Conservation (phyloP, 2,329 filamentous ascomycete species). For the Clonostachys rhizophaga region DNA sequence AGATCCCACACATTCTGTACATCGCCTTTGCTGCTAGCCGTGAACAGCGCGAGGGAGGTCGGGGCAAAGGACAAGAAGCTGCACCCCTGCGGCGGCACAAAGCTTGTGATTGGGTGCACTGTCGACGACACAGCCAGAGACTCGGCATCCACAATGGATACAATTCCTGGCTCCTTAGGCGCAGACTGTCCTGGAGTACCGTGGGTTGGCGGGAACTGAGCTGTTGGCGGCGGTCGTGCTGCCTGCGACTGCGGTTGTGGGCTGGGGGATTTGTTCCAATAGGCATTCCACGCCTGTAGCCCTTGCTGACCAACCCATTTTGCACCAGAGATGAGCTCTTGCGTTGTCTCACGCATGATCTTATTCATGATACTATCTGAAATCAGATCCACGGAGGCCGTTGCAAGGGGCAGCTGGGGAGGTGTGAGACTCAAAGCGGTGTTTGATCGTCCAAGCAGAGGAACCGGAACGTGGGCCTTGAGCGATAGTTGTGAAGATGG, state of each 20-base stretch:
- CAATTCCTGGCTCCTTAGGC: slow-evolving; percentile 64
- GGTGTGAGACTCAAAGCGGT: slow-evolving; percentile 58
- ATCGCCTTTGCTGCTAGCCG: slow-evolving; percentile 79
- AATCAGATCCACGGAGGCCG: slow-evolving; percentile 66
- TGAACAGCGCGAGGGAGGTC: slow-evolving; percentile 68
- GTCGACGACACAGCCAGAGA: slow-evolving; percentile 45
- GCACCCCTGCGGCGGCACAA: slow-evolving; percentile 67
- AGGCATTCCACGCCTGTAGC: slow-evolving; percentile 72
- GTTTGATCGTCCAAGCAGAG: slow-evolving; percentile 48
- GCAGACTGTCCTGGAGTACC: slow-evolving; percentile 52
- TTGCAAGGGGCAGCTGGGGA: slow-evolving; percentile 63
- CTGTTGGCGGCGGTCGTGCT: slow-evolving; percentile 7
- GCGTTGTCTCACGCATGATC: slow-evolving; percentile 73
- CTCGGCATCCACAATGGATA: slow-evolving; percentile 71
- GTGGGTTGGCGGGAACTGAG: slow-evolving; percentile 73
- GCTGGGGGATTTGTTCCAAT: slow-evolving; percentile 60
- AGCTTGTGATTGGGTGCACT: slow-evolving; percentile 64
- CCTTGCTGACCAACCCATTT: slow-evolving; percentile 76
- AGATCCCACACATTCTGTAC: slow-evolving; percentile 79
- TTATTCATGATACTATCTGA: slow-evolving; percentile 70
- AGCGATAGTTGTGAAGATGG: slow-evolving; percentile 67
- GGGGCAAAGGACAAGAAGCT: slow-evolving; percentile 79
- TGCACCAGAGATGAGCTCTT: slow-evolving; percentile 70
- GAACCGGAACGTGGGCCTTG: slow-evolving; percentile 59
- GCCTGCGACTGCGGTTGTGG: slow-evolving; percentile 37